Evolutionary conservation across 139 green algal species (phyloP), one percentile per base, ranked within the genome.

Genomic region (Yamagishiella unicocca): DNA sequence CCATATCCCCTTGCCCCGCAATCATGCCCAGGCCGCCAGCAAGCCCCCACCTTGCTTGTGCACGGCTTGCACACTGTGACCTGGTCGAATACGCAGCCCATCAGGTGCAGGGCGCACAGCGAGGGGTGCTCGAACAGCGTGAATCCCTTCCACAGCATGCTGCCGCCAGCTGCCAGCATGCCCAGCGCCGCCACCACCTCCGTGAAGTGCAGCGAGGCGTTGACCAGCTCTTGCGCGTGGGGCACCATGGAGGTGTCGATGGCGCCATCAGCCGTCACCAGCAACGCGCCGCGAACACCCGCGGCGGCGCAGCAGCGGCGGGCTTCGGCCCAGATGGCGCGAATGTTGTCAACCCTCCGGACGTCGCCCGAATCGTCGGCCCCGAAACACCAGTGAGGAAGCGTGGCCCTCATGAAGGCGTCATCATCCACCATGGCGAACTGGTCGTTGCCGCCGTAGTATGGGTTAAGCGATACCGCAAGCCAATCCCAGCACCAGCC

Each of bases 381-480:
- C 2, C 90, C 90, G 10, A 83, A 94, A 64, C 87, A 89, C 91
- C 91, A 94, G 58, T 92, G 83, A 4, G 53, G 61, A 21, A 74
- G 55, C 4, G 91, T 94, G 33, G 84, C 78, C n/a, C 81, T 46
- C n/a, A 94, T 93, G 2, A 94, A 87, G 21, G 85, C 86, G 54
- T 94, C 90, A 61, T 94, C 92, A 33, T 94, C 90, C 58, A 94
- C 82, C 92, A 94, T 94, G 29, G 77, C 53, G 29, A 86, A 82
- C 81, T 91, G 83, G 45, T 85, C 91, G 61, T 94, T 94, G 25
- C 84, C 91, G 67, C 90, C 86, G 73, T 89, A 90, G 83, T 93
- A 92, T 27, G 92, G 92, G 73, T 93, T 92, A 1, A 94, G 88
- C 37, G 85, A 90, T 37, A 92, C 86, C 14, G 84, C 92, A 33